Percentiles rank a stretch among this genome's conserved stretches.
These are phyloP conservation scores for Tulasnella calospora DNA, from an alignment of 768 basidiomycete genomes.

Conservation along the genomic window DNA sequence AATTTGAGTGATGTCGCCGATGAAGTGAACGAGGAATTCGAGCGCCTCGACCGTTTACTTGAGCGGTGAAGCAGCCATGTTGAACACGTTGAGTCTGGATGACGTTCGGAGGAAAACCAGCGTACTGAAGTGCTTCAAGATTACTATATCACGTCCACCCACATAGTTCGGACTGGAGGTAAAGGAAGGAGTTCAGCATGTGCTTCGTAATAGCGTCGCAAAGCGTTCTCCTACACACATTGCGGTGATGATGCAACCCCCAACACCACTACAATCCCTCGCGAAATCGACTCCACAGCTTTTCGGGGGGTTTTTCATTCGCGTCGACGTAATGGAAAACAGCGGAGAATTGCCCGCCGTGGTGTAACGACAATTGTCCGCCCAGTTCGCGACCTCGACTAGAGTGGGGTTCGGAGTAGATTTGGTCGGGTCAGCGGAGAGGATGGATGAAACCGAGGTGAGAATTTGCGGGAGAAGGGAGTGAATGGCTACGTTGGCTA, in stretches of 20 bases:
- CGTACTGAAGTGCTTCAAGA: too few species aligned
- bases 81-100: slow-evolving; percentile 20
- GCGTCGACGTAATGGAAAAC: slow-evolving; percentile 17
- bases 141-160: neutral
- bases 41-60: slow-evolving; percentile 19
- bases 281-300: slow-evolving; percentile 18
- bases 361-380: slow-evolving; percentile 19
- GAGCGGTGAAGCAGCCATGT: neutral
- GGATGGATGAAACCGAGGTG: neutral
- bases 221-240: slow-evolving; percentile 6
- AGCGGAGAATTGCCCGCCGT: slow-evolving; percentile 6
- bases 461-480: neutral
- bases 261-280: slow-evolving; percentile 12
- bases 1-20: slow-evolving; percentile 28
- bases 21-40: slow-evolving; percentile 27
- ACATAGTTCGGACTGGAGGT: slow-evolving; percentile 21
- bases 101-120: neutral
- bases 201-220: neutral
- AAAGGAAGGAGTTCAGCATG: neutral
- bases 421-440: neutral
- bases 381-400: slow-evolving; percentile 19
- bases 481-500: neutral
- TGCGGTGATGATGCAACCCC: slow-evolving; percentile 14
- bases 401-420: neutral
- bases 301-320: slow-evolving; percentile 1